Percentiles rank a stretch among this genome's conserved stretches.
These are phyloP conservation scores for Dactylorhiza incarnata DNA, from an alignment of 106 monocot species.

Conservation along the genomic window DNA sequence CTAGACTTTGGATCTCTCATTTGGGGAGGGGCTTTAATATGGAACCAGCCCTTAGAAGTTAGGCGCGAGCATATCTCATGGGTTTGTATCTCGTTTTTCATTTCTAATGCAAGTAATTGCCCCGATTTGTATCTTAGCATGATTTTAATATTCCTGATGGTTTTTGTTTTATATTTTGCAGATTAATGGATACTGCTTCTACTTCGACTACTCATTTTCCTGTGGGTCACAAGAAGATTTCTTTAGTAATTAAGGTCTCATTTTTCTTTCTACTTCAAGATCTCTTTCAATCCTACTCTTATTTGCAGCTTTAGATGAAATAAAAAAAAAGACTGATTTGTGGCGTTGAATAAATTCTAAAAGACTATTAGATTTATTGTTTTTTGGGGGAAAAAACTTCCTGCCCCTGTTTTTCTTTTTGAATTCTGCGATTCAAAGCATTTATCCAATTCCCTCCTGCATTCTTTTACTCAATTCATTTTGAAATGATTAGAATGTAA, in stretches of 20 bases:
- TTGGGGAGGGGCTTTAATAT: too few species aligned
- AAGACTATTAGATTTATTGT: not conserved
- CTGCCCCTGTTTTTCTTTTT: not conserved
- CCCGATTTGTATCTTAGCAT: too few species aligned
- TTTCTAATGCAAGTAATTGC: too few species aligned
- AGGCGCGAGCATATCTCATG: too few species aligned
- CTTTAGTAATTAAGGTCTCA: slow-evolving; percentile 10
- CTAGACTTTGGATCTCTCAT: too few species aligned
- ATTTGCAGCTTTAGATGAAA: too few species aligned
- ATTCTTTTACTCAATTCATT: not conserved
- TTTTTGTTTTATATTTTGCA: not conserved
- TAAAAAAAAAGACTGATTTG: not conserved
- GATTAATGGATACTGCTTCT: slow-evolving; percentile 3
- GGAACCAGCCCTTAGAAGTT: too few species aligned
- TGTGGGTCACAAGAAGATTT: slow-evolving; percentile 8
- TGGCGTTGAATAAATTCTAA: not conserved
- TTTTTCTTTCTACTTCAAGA: not conserved
- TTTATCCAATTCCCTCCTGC: not conserved
- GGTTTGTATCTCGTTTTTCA: too few species aligned
- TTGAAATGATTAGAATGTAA: not conserved
- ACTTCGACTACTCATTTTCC: slow-evolving; percentile 11
- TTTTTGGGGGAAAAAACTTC: not conserved
- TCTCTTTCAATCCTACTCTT: not conserved
- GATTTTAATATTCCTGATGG: not conserved
- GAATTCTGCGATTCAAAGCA: not conserved